Evolutionary conservation across 345 rosid genomes (phyloP).

Genomic region (Mallotus nudiflorus): DNA sequence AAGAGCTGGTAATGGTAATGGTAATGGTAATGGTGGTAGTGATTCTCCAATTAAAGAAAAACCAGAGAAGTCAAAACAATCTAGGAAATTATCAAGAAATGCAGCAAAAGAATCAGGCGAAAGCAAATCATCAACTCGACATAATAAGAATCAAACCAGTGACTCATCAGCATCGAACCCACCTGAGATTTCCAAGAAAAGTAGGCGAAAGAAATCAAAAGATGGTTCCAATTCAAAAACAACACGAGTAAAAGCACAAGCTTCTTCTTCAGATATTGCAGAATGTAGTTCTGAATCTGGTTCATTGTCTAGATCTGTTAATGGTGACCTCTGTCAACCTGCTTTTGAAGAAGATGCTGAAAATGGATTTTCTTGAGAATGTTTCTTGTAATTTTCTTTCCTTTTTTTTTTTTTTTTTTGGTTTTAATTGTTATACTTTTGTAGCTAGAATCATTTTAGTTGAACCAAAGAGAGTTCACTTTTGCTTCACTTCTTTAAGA

Average conservation of each 20-base stretch:
- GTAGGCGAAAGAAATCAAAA: slow-evolving; percentile 45
- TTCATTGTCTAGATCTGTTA: slow-evolving; percentile 29
- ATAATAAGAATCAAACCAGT: slow-evolving; percentile 22
- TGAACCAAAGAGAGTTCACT: slow-evolving; percentile 11
- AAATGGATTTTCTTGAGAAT: slow-evolving; percentile 21
- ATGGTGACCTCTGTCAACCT: not conserved
- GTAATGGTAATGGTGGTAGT: no score
- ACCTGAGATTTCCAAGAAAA: slow-evolving; percentile 34
- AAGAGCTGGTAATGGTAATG: no score
- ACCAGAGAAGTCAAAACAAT: slow-evolving; percentile 47
- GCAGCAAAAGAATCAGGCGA: slow-evolving; percentile 10
- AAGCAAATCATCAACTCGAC: slow-evolving; percentile 6
- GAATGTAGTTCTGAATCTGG: slow-evolving; percentile 42
- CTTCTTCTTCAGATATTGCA: slow-evolving; percentile 14
- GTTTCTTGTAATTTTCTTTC: no score
- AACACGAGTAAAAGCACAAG: slow-evolving; percentile 34
- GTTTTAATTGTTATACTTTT: not conserved
- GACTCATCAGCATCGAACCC: slow-evolving; percentile 27
- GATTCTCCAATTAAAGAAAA: slow-evolving; percentile 45
- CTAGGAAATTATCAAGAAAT: slow-evolving; percentile 46
- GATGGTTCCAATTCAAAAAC: slow-evolving; percentile 27
- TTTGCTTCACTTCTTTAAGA: not conserved
- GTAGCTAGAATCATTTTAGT: slow-evolving; percentile 30
- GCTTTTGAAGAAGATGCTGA: slow-evolving; percentile 23
- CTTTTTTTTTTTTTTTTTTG: not conserved